These are phyloP conservation scores for Oropetium thomaeum DNA, from an alignment of 176 grass and related monocot species.

Conservation along the genomic window DNA sequence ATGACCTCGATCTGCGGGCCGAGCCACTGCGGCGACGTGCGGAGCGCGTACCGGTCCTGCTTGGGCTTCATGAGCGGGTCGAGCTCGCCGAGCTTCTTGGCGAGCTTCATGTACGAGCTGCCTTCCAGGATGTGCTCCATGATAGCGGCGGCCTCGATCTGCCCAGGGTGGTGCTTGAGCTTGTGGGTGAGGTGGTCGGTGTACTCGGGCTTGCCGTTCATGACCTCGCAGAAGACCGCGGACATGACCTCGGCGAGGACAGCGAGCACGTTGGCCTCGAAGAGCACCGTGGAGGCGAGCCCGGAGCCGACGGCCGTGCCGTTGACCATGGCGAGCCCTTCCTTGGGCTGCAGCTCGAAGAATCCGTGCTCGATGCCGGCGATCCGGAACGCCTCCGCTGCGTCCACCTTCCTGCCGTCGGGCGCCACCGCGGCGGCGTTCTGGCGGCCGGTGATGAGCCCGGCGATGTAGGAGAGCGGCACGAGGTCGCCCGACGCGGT, in stretches of 20 bases:
- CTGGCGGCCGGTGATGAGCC: conserved; percentile 67
- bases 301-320: conserved; percentile 88
- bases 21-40: conserved; percentile 93
- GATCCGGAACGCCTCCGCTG: conserved; percentile 70
- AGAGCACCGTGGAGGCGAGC: conserved; percentile 75
- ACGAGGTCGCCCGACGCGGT: conserved; percentile 79
- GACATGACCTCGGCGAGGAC: conserved; percentile 74
- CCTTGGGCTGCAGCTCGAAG: conserved; percentile 95
- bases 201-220: conserved; percentile 87
- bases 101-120: conserved; percentile 87
- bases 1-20: conserved; percentile 93
- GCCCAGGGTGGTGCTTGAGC: conserved; percentile 93
- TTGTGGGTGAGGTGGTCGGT: conserved; percentile 95
- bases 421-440: conserved; percentile 59
- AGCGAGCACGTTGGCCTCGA: conserved; percentile 67
- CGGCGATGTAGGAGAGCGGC: conserved; percentile 80
- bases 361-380: conserved; percentile 67
- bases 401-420: conserved; percentile 56
- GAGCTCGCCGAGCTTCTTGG: conserved; percentile 73
- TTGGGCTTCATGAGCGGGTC: conserved; percentile 90
- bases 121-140: conserved; percentile 92
- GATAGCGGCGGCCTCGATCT: conserved; percentile 86
- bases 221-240: conserved; percentile 86
- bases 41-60: conserved; percentile 91
- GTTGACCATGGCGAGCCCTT: conserved; percentile 89